Conservation (phyloP, 768 basidiomycete species). For the Tylopilus plumbeoviolaceoides region DNA sequence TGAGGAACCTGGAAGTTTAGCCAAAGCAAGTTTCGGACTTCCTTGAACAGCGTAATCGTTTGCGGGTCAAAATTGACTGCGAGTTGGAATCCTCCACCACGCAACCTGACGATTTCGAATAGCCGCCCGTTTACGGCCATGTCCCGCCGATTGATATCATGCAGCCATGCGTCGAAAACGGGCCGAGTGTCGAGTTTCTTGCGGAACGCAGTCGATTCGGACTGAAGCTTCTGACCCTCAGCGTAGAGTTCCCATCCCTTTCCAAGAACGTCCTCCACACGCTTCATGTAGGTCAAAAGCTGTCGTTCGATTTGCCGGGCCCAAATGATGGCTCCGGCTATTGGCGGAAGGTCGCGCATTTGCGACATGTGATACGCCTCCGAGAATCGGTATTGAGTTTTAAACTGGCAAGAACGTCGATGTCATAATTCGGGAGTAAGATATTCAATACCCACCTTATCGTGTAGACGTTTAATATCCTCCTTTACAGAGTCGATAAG, state of each 20-base stretch:
- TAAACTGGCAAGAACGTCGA: conserved; percentile 55
- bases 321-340: conserved; percentile 98
- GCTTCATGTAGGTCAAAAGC: conserved; percentile 95
- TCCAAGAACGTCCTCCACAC: conserved; percentile 96
- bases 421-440: neutral
- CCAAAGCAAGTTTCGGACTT: conserved; percentile 94
- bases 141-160: conserved; percentile 90
- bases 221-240: conserved; percentile 97
- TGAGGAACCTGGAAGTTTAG: conserved; percentile 94
- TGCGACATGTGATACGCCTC: conserved; percentile 98
- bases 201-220: conserved; percentile 86
- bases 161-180: conserved; percentile 94
- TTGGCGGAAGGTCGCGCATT: conserved; percentile 97
- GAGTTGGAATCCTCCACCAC: conserved; percentile 76
- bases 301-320: conserved; percentile 98
- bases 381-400: conserved; percentile 91
- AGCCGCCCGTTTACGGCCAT: conserved; percentile 89
- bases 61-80: conserved; percentile 98
- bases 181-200: conserved; percentile 94
- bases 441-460: conserved; percentile 54
- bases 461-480: conserved; percentile 92
- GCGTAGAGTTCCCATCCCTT: conserved; percentile 99
- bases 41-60: conserved; percentile 98
- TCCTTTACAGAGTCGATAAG: conserved; percentile 99
- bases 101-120: conserved; percentile 82